These are phyloP conservation scores for Chaetothyriales sp. DNA, from an alignment of 2,329 filamentous ascomycete genomes.

Conservation along the genomic window DNA sequence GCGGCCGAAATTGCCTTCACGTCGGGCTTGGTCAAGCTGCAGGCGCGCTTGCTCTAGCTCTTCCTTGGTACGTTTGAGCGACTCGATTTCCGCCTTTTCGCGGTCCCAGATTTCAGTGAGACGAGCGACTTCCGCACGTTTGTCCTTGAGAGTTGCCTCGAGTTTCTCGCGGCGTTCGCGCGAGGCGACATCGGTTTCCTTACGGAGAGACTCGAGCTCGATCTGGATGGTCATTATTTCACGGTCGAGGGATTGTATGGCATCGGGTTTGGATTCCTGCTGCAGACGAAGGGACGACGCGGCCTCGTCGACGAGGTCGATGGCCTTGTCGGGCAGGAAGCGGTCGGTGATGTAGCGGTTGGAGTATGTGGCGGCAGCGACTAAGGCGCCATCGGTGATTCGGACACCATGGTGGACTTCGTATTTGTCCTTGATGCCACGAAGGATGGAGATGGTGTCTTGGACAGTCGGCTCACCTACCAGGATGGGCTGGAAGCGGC, in stretches of 20 bases:
- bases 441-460: conserved; percentile 86
- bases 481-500: conserved; percentile 84
- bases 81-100: conserved; percentile 72
- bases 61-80: conserved; percentile 73
- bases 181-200: conserved; percentile 83
- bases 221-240: conserved; percentile 97
- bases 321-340: conserved; percentile 92
- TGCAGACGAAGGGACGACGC: conserved; percentile 80
- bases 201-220: conserved; percentile 82
- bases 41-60: conserved; percentile 75
- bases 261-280: conserved; percentile 92
- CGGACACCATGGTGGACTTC: conserved; percentile 94
- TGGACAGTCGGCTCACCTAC: conserved; percentile 85
- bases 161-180: conserved; percentile 78
- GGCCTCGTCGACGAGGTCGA: conserved; percentile 91
- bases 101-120: conserved; percentile 81
- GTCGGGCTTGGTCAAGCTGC: conserved; percentile 75
- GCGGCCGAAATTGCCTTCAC: conserved; percentile 73
- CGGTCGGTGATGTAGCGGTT: conserved; percentile 96
- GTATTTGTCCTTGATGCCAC: conserved; percentile 95
- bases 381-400: conserved; percentile 82
- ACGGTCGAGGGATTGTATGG: conserved; percentile 82
- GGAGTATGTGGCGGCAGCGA: conserved; percentile 80
- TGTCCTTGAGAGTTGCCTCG: conserved; percentile 58
- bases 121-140: conserved; percentile 61